A percentile compares a stretch with the other conserved stretches of the same genome.
These are phyloP conservation scores for Xylaria sp. DNA, from an alignment of 2,329 filamentous ascomycete genomes.

Conservation along the genomic window DNA sequence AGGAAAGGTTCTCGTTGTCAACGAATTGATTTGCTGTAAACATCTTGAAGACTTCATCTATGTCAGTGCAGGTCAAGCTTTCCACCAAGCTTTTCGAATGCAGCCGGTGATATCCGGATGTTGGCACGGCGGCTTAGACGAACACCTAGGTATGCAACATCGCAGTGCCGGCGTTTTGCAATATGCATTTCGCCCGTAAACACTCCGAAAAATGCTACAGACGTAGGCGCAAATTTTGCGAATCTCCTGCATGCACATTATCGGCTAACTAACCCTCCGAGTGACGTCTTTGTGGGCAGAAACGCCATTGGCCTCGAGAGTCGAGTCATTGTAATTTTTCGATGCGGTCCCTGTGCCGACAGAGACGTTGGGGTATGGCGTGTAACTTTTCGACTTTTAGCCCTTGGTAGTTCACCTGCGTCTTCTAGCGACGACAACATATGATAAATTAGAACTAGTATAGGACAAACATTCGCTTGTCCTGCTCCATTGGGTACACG, in stretches of 20 bases:
- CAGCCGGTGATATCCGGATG: constrained; percentile 35
- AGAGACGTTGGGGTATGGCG: constrained; percentile 8
- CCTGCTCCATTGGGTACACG: constrained; percentile 27
- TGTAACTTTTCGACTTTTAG: constrained; percentile 1
- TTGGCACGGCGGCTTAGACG: constrained; percentile 10
- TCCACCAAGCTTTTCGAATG: constrained; percentile 46
- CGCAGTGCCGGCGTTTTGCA: constrained; percentile 35
- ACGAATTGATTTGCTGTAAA: constrained; percentile 2
- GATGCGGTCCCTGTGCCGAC: neutral
- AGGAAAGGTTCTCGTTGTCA: neutral
- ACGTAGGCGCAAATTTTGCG: constrained; percentile 7
- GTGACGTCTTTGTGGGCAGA: constrained; percentile 3
- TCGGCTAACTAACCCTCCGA: constrained; percentile 3
- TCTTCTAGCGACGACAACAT: neutral
- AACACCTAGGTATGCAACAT: constrained; percentile 40
- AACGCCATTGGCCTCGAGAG: constrained; percentile 10
- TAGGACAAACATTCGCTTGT: constrained; percentile 1
- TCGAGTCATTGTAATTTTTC: neutral
- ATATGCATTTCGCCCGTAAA: constrained; percentile 36
- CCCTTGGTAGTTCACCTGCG: neutral
- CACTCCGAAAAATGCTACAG: constrained; percentile 34
- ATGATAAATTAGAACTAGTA: constrained; percentile 2
- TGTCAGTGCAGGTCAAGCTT: constrained; percentile 41
- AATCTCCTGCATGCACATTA: constrained; percentile 2
- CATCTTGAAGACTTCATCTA: constrained; percentile 5